Base-by-base conservation (phyloP, 495 filamentous ascomycete genomes). In the Neurospora sp. region DNA sequence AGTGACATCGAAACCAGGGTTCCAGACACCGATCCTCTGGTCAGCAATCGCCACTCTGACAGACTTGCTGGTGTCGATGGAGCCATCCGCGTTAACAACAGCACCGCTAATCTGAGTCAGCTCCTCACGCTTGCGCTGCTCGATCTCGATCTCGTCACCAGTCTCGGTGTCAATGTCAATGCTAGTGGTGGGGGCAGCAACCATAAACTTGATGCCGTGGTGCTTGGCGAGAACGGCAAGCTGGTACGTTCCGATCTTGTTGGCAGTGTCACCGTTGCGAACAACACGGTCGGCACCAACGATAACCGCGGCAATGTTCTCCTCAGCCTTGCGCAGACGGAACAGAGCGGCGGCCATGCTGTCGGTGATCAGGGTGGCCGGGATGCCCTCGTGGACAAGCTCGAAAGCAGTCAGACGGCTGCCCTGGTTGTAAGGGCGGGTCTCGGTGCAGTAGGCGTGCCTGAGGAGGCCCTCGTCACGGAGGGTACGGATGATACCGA, bases 191-290 rank as follows among this genome's bases (percentile, higher is more conserved):
- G 96, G 96, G 3, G 96, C 96, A 5, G 96, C 96, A 10, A 98
- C 94, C 37, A 99, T 85, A 79, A 99, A 99, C 79, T 96, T 98
- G 70, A 98, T 87, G 21, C 90, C 92, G 79, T 98, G 96, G 77
- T 93, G 84, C 74, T 87, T 90, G 31, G 96, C 96, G 37, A 96
- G 86, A 4, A 97, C 92, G 13, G 96, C 94, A 38, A 99, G 87
- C 45, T 87, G 83, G 80, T 98, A 98, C n/a, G 96, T 99, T 38
- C 96, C 96, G 73, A 99, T 96, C 84, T 99, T 99, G 82, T 99
- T 99, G 62, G 96, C 96, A 3, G 96, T 98, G 83, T 99, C 96
- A 40, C 96, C 96, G 79, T 99, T 99, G 38, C 93, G 92, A 45
- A 94, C 96, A 11, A 99, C 96, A 70, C 96, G 89, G 80, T 99